phyloP scores from a whole-genome alignment of 106 monocot species.

The Dendrobium nobile region DNA sequence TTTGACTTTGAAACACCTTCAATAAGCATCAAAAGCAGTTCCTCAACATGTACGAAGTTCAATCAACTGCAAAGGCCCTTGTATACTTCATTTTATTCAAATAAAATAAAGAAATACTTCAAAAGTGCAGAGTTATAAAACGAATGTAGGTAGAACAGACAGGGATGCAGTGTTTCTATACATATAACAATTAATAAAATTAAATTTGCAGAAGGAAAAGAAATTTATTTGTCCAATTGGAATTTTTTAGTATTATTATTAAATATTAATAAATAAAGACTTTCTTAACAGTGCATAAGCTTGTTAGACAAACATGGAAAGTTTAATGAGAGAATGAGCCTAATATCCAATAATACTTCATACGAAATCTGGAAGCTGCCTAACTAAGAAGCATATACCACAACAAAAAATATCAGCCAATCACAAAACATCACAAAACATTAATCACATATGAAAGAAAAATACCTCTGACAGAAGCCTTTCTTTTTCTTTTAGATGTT shows the following conservation, averaged over 20 bases:
- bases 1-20: not conserved
- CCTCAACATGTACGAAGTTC: not conserved
- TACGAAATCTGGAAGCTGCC: not conserved
- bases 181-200: not conserved
- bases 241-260: not conserved
- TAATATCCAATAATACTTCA: not conserved
- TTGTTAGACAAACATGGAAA: not conserved
- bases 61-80: not conserved
- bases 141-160: not conserved
- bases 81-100: no score
- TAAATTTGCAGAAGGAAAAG: not conserved
- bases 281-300: not conserved
- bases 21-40: not conserved
- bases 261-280: not conserved
- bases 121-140: not conserved
- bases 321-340: not conserved
- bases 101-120: not conserved
- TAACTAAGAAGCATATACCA: not conserved
- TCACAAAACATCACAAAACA: not conserved
- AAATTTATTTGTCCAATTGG: not conserved
- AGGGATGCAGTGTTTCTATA: no score
- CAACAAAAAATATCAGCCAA: not conserved
- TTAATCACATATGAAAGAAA: not conserved
- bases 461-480: conserved; percentile 90
- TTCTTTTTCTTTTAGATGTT: conserved; percentile 81